phyloP scores from a whole-genome alignment of 1,284 basidiomycete species.

The Microbotryum violaceum region DNA sequence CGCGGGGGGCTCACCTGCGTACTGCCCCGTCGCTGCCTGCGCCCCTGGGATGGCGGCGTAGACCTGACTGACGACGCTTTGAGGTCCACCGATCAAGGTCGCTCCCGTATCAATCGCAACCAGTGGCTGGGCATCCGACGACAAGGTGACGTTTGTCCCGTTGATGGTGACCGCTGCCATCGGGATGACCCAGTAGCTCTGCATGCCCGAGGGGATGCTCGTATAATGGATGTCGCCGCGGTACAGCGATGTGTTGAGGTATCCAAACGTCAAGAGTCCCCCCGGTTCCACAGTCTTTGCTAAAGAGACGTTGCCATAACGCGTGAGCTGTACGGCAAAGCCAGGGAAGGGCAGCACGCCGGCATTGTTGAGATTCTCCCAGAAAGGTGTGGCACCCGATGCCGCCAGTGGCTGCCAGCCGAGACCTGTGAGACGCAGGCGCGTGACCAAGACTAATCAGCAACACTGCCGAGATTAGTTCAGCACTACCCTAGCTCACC shows the following conservation, averaged over 20 bases:
- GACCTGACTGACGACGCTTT: slow-evolving; percentile 25
- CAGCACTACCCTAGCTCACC: slow-evolving; percentile 31
- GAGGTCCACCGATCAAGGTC: slow-evolving; percentile 37
- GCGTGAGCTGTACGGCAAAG: slow-evolving; percentile 43
- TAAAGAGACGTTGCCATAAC: slow-evolving; percentile 40
- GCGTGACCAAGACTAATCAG: not conserved
- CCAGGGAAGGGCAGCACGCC: slow-evolving; percentile 36
- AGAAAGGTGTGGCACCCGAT: slow-evolving; percentile 42
- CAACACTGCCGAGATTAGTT: not conserved
- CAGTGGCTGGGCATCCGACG: slow-evolving; percentile 24
- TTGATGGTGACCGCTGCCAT: slow-evolving; percentile 40
- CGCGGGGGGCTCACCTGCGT: slow-evolving; percentile 21
- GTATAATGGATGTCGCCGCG: slow-evolving; percentile 41
- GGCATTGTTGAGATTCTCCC: slow-evolving; percentile 42
- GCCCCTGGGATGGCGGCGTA: slow-evolving; percentile 35
- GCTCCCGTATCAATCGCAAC: slow-evolving; percentile 39
- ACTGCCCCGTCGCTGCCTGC: slow-evolving; percentile 32
- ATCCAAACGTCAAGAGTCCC: slow-evolving; percentile 44
- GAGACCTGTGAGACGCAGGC: slow-evolving; percentile 28
- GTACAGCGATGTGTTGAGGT: slow-evolving; percentile 41
- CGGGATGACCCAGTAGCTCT: slow-evolving; percentile 44
- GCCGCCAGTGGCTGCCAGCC: slow-evolving; percentile 43
- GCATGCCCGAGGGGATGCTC: slow-evolving; percentile 35
- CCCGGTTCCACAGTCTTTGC: slow-evolving; percentile 35
- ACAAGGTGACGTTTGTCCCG: slow-evolving; percentile 36